Base-by-base conservation (phyloP, 2,329 filamentous ascomycete genomes). In the Colletotrichum endophyticum region DNA sequence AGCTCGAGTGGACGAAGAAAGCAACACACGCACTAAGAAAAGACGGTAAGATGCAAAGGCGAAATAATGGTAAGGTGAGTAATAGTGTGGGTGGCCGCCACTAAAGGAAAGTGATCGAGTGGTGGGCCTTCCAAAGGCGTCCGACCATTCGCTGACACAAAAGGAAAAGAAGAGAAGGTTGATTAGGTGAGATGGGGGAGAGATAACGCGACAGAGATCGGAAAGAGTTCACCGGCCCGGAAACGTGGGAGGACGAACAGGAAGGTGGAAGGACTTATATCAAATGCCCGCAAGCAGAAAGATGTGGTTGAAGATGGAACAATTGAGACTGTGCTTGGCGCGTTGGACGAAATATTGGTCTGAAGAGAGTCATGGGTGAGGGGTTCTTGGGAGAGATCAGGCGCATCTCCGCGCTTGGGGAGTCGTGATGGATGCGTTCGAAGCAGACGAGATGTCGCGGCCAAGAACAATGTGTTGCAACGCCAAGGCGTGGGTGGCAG, bases 81-180 rank as follows among this genome's bases (percentile, higher is more conserved):
- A n/a, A 19, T 49, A 27, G 53, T 19, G 15, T 57, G 25, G 64
- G 57, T 39, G 27, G 32, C 16, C 49, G 32, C 61, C 44, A 53
- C 44, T 64, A 53, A 76, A 73, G 56, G 64, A 73, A 22, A 76
- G 73, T 76, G 44, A 34, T 59, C 6, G 70, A 69, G 59, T 73
- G 36, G 68, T 59, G 44, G 64, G 57, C 73, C 73, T 76, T 69
- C 39, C 63, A 76, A 76, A 76, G 70, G 70, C 44, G 73, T 73
- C 70, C 44, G 64, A 73, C 70, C 70, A 69, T 73, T 59, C 59
- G 22, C 56, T 49, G 66, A 61, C 57, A 27, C 13, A 63, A 66
- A 36, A 66, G 28, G 59, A 73, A 56, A 64, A 64, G 19, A 64
- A 39, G 56, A 67, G 39, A 53, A 72, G 49, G 32, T 57, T 57